Evolutionary conservation across 164 flowering plant genomes (phyloP).

Genomic region (Aristolochia californica): DNA sequence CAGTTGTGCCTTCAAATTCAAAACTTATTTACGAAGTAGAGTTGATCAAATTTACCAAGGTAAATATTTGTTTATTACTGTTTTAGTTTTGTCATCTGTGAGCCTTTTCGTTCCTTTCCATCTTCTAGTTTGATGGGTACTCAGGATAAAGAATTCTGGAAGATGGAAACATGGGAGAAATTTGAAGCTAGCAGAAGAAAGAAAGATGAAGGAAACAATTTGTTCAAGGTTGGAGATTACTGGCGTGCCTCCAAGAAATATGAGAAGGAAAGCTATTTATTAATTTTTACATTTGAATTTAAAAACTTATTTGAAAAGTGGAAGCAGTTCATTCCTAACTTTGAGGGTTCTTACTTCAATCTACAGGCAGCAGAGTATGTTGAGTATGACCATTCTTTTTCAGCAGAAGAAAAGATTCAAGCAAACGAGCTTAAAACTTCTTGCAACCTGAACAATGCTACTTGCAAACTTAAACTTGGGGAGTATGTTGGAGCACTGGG

Average conservation of each 20-base stretch:
- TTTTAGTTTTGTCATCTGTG: neutral
- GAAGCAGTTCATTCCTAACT: too few relatives aligned
- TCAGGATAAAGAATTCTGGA: constrained; percentile 41
- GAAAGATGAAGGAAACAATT: constrained; percentile 39
- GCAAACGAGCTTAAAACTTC: constrained; percentile 29
- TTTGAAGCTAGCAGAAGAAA: constrained; percentile 33
- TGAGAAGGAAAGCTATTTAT: constrained; percentile 24
- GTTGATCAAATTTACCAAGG: constrained; percentile 39
- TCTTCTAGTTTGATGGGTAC: neutral
- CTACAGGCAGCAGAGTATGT: constrained; percentile 47
- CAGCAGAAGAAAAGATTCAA: constrained; percentile 30
- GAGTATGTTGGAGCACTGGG: constrained; percentile 31
- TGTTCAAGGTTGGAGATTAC: constrained; percentile 37
- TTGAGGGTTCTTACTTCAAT: neutral
- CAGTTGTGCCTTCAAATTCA: constrained; percentile 11
- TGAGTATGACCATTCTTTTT: constrained; percentile 42
- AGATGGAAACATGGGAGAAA: constrained; percentile 37
- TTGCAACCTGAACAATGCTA: constrained; percentile 46
- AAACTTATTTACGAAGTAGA: constrained; percentile 30
- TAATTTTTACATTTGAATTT: neutral
- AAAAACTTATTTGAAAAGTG: too few relatives aligned
- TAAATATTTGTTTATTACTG: constrained; percentile 2
- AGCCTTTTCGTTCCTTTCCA: neutral
- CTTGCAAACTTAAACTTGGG: constrained; percentile 41
- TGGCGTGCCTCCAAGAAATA: constrained; percentile 40